Percentiles rank a stretch among this genome's conserved stretches.
Evolutionary conservation across 495 filamentous ascomycete genomes (phyloP).

Genomic region (Eremomyces bilateralis): DNA sequence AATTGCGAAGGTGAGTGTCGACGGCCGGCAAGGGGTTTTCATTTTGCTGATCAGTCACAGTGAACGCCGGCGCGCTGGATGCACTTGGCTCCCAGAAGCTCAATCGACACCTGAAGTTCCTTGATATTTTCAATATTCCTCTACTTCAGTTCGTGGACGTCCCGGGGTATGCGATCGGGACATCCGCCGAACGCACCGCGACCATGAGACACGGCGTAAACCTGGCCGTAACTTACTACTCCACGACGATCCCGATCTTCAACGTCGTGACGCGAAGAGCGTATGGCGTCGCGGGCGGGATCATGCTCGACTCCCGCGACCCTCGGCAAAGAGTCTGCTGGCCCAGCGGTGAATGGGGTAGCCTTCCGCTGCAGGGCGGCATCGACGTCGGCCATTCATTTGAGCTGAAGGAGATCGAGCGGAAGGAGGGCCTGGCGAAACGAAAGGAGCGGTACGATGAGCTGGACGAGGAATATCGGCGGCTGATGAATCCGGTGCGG

Average conservation of each 20-base stretch:
- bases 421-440: constrained; percentile 20
- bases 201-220: constrained; percentile 41
- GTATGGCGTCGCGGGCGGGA: constrained; percentile 37
- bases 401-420: constrained; percentile 33
- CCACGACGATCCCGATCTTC: constrained; percentile 37
- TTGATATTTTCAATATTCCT: constrained; percentile 41
- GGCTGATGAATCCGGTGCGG: constrained; percentile 40
- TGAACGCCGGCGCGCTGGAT: constrained; percentile 37
- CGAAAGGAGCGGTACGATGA: constrained; percentile 29
- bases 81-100: constrained; percentile 37
- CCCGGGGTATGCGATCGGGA: constrained; percentile 39
- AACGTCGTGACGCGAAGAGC: constrained; percentile 33
- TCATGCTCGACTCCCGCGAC: constrained; percentile 38
- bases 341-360: constrained; percentile 40
- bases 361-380: constrained; percentile 34
- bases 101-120: constrained; percentile 33
- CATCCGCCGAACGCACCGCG: constrained; percentile 35
- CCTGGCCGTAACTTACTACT: constrained; percentile 34
- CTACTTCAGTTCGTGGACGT: constrained; percentile 41
- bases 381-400: constrained; percentile 39
- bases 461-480: constrained; percentile 33
- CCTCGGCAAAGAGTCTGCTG: constrained; percentile 37
- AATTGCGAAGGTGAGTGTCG: constrained; percentile 26
- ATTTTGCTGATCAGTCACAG: constrained; percentile 5
- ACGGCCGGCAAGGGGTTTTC: background rate